Conservation (phyloP, 176 grass and related monocot species). For the Eleusine indica region DNA sequence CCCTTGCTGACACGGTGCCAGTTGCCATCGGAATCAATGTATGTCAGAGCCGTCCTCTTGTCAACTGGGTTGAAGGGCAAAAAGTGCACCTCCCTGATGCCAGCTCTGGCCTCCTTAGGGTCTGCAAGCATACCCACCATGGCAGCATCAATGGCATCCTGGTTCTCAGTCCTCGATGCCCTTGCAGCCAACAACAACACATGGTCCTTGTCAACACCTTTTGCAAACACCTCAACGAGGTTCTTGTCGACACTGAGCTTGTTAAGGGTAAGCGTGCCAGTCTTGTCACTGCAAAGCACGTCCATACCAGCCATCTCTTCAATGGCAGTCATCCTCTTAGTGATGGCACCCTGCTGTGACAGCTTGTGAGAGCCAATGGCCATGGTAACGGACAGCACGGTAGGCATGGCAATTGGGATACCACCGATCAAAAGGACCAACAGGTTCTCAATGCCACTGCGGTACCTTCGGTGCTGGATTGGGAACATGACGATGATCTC, state of each 20-base stretch:
- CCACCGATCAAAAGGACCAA: constrained; percentile 96
- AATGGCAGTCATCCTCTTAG: constrained; percentile 98
- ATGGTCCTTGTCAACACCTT: constrained; percentile 86
- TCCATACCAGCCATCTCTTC: constrained; percentile 99
- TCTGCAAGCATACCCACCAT: constrained; percentile 99
- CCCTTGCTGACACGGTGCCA: constrained; percentile 99
- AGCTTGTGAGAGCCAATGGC: constrained; percentile 97
- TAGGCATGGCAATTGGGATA: constrained; percentile 98
- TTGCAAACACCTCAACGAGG: constrained; percentile 79
- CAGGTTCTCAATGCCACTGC: constrained; percentile 84
- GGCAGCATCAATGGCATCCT: constrained; percentile 96
- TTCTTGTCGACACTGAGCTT: constrained; percentile 95
- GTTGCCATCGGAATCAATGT: constrained; percentile 71
- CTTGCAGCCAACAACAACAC: constrained; percentile 81
- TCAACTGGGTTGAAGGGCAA: constrained; percentile 98
- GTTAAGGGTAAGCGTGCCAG: constrained; percentile 91
- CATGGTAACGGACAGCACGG: constrained; percentile 92
- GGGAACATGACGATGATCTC: constrained; percentile 99
- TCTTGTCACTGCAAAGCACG: constrained; percentile 96
- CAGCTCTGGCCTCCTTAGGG: constrained; percentile 96
- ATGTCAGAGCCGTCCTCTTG: constrained; percentile 97
- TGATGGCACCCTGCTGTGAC: constrained; percentile 95
- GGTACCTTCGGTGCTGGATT: constrained; percentile 78
- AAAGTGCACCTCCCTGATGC: constrained; percentile 95
- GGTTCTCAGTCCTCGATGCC: constrained; percentile 88